Base-by-base conservation (phyloP, 208 protist genomes). In the Wallacemonas rigidus region DNA sequence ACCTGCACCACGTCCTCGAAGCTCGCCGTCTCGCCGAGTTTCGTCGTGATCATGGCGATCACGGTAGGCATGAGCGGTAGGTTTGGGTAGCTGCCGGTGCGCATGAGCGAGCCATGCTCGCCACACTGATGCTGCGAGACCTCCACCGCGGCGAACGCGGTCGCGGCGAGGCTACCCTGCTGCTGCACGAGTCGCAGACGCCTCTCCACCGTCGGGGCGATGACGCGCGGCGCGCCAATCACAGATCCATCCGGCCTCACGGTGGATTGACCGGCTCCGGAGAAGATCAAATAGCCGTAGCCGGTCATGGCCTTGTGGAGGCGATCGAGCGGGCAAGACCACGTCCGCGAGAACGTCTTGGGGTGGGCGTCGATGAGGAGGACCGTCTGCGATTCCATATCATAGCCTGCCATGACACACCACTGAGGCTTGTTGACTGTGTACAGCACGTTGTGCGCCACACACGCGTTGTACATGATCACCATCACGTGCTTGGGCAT, bases 281-380 rank as follows among this genome's bases (percentile, higher is more conserved):
- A 91, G 74, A 95, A 91, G 38, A 97, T 82, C 54, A 97, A 83
- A 69, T 95, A 97, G 14, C 92, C 92, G 67, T 85, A 87, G 35
- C 85, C 89, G 15, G 90, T 97, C 72, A 97, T 93, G 54, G 89
- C 87, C 79, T 89, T 92, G 81, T 97, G 92, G 63, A 97, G 78
- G 39, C 92, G 86, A 48, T 97, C 89, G 48, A 97, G 80, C 44
- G 90, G 73, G 69, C 88, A 94, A 35, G 81, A 90, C 90, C 92
- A 97, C 54, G 81, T 90, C 40, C 83, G 83, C 17, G 87, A 88
- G 77, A 95, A 97, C 14, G 77, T 93, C 75, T 94, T 97, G 36
- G 89, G 87, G 57, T 94, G 82, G 1, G 88, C 88, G 70, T 97
- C 92, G 70, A 97, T 89, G 60, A 95, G 82, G 62, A 91, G 64